These are phyloP conservation scores for Elaphomyces granulatus DNA, from an alignment of 495 filamentous ascomycete species.

Conservation along the genomic window DNA sequence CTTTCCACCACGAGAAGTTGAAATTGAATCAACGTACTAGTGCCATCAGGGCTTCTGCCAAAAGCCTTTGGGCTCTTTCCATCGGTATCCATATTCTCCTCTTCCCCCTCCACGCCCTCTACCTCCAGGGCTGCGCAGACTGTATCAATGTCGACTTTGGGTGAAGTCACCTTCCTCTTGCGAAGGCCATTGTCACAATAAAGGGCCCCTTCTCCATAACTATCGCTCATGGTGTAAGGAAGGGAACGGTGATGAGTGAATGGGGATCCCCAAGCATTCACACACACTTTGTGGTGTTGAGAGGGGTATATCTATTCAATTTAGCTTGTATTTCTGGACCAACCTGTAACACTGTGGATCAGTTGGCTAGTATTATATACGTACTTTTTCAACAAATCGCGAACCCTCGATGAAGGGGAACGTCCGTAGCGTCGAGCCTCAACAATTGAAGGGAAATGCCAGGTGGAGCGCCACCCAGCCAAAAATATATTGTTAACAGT, in stretches of 20 bases:
- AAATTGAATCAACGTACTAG: slow-evolving; percentile 40
- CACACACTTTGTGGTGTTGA: too few relatives aligned
- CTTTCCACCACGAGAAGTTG: not conserved
- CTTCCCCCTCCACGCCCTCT: slow-evolving; percentile 22
- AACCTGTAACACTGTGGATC: not conserved
- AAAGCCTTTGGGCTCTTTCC: slow-evolving; percentile 46
- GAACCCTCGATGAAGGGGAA: not conserved
- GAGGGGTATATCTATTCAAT: too few relatives aligned
- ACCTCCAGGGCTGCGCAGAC: slow-evolving; percentile 23
- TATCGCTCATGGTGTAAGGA: slow-evolving; percentile 25
- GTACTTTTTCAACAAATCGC: not conserved
- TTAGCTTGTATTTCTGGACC: too few relatives aligned
- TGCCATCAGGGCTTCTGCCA: slow-evolving; percentile 84
- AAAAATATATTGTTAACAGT: too few relatives aligned
- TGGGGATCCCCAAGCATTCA: slow-evolving; percentile 1
- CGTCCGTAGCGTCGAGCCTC: not conserved
- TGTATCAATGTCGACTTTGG: slow-evolving; percentile 19
- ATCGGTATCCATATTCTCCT: slow-evolving; percentile 35
- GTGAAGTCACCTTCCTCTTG: slow-evolving; percentile 27
- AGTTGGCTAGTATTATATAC: not conserved
- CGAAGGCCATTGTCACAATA: slow-evolving; percentile 27
- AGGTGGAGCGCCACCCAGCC: too few relatives aligned
- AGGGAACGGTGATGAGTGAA: slow-evolving; percentile 10
- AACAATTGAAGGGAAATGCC: too few relatives aligned
- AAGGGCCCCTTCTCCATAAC: slow-evolving; percentile 32